Base-by-base conservation (phyloP, 768 basidiomycete genomes). In the Cyathus striatus region DNA sequence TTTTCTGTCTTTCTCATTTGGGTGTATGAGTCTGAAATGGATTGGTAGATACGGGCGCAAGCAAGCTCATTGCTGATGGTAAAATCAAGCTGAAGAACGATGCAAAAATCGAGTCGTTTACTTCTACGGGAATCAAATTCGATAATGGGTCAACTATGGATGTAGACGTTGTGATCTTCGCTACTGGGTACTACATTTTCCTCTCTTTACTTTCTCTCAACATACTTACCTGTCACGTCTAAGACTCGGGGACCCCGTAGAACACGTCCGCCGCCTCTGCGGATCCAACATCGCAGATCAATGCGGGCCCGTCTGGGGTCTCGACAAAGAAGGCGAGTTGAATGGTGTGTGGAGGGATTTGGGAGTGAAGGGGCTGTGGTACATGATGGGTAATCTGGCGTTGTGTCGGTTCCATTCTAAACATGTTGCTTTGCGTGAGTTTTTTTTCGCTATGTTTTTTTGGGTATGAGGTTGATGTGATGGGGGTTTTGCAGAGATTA, bases 31-130 rank as follows among this genome's bases (percentile, higher is more conserved):
- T 3, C 23, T 41, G 12, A n/a, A 18, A 9, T 12, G n/a, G 35
- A 36, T n/a, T 42, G 9, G 16, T 32, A 79, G 79, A 80, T 49
- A 72, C 75, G 16, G 81, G 81, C 25, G 78, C 74, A 12, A 75
- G 75, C 46, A 72, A 81, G 57, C 62, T 78, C 49, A 77, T 86
- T 52, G 71, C 74, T 34, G 78, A 83, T 51, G 81, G 83, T 5
- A 77, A 79, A 54, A 81, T 86, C 66, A 83, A 83, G 56, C 60
- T 86, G 44, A 86, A 85, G 63, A 81, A 74, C 59, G 79, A 79
- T 43, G 62, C 63, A 38, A 61, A 66, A 37, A 73, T 85, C 42
- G 56, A 68, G 42, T 54, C 55, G 17, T 76, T 78, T 54, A 71
- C 64, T 2, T 49, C 63, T 35, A 52, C 42, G n/a, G 71, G 73